Percentiles rank a stretch among this genome's conserved stretches.
These are phyloP conservation scores for Penicillium canescens DNA, from an alignment of 495 filamentous ascomycete species.

Conservation along the genomic window DNA sequence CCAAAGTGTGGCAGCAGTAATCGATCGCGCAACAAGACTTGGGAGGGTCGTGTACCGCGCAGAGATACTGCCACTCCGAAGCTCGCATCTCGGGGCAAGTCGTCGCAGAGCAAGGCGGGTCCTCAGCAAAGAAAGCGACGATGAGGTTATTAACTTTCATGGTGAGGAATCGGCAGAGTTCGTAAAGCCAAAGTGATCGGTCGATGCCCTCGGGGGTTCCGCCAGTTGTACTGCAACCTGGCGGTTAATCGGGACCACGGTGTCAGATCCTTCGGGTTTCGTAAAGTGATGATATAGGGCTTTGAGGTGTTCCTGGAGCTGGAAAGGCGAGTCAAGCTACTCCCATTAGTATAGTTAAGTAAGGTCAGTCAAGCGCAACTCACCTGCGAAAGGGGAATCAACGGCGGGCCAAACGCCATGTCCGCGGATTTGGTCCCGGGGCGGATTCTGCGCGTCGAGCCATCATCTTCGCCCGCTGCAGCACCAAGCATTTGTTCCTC, in stretches of 20 bases:
- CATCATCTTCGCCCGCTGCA: conserved; percentile 55
- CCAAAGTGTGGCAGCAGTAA: conserved; percentile 97
- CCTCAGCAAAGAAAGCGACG: conserved; percentile 87
- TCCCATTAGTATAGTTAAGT: conserved; percentile 18
- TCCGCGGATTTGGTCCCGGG: conserved; percentile 87
- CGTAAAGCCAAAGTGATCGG: conserved; percentile 91
- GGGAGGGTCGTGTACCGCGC: conserved; percentile 92
- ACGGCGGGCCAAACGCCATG: conserved; percentile 87
- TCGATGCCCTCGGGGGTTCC: conserved; percentile 74
- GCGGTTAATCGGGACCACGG: conserved; percentile 66
- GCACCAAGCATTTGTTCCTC: conserved; percentile 41
- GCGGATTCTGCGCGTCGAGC: conserved; percentile 79
- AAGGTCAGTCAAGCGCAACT: conserved; percentile 16
- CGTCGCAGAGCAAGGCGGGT: conserved; percentile 76
- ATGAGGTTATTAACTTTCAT: conserved; percentile 91
- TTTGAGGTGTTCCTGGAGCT: conserved; percentile 97
- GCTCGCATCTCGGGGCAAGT: conserved; percentile 99
- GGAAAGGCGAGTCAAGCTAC: conserved; percentile 92
- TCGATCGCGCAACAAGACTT: conserved; percentile 97
- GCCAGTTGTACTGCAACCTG: conserved; percentile 72
- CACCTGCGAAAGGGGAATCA: conserved; percentile 82
- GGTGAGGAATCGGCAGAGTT: conserved; percentile 91
- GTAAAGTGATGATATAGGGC: conserved; percentile 83
- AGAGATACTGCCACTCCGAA: conserved; percentile 97
- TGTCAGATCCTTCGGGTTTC: conserved; percentile 55